These are phyloP conservation scores for Cinnamomum micranthum DNA, from an alignment of 164 flowering plant genomes.

Conservation along the genomic window DNA sequence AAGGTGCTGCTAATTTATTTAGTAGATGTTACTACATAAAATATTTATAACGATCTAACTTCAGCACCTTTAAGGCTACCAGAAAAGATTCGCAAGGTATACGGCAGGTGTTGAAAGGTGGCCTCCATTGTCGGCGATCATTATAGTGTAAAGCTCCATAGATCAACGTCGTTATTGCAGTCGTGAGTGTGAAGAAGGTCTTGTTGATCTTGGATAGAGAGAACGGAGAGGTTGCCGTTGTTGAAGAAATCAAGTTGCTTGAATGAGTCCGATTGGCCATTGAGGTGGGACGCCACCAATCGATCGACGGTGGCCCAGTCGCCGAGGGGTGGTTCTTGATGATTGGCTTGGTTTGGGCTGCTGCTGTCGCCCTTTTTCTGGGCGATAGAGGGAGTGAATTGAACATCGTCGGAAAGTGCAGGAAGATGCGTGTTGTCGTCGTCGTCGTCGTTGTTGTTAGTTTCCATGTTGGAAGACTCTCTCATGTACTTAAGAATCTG, in stretches of 20 bases:
- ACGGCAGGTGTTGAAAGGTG: not conserved
- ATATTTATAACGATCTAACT: not conserved
- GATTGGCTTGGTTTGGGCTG: not conserved
- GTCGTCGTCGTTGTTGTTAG: conserved; percentile 11
- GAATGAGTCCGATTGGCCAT: conserved; percentile 37
- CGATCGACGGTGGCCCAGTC: conserved; percentile 66
- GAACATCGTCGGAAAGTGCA: conserved; percentile 1
- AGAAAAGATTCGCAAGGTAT: not conserved
- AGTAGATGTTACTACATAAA: not conserved
- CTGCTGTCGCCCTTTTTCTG: not conserved
- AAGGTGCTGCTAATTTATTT: too few species aligned
- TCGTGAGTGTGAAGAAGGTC: conserved; percentile 25
- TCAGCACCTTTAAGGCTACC: not conserved
- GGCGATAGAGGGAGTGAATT: not conserved
- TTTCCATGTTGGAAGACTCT: conserved; percentile 34
- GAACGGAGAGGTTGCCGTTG: conserved; percentile 26
- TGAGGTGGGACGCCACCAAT: conserved; percentile 61
- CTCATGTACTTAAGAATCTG: conserved; percentile 48
- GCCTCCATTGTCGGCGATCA: conserved; percentile 48
- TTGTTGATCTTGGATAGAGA: conserved; percentile 26
- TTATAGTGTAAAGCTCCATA: conserved; percentile 55
- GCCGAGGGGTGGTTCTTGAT: conserved; percentile 9
- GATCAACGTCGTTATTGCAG: conserved; percentile 36
- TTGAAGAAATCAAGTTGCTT: conserved; percentile 29
- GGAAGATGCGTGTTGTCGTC: conserved; percentile 1